Percentiles rank a stretch among this genome's conserved stretches.
phyloP scores from a whole-genome alignment of 1,284 basidiomycete genomes.

The Rhodotorula glutinis region DNA sequence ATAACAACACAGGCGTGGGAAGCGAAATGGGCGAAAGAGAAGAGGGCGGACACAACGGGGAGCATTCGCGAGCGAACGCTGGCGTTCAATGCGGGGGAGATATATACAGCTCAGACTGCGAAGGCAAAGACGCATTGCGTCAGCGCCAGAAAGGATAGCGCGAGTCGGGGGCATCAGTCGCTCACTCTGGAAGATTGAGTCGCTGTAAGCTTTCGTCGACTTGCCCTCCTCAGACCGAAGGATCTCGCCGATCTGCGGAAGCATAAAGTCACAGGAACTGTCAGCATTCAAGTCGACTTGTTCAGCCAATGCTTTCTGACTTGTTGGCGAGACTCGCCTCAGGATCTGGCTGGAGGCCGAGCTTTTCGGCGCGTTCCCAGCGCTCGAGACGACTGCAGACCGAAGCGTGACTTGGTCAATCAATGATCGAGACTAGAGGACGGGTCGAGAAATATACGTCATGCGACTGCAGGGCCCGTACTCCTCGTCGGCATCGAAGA shows the following conservation, averaged over 20 bases:
- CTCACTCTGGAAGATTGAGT: slow-evolving; percentile 26
- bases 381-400: slow-evolving; percentile 54
- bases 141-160: no score
- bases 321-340: slow-evolving; percentile 58
- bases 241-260: slow-evolving; percentile 66
- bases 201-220: slow-evolving; percentile 41
- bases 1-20: no score
- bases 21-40: no score
- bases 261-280: neutral
- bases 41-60: no score
- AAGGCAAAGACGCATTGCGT: no score
- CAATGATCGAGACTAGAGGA: no score
- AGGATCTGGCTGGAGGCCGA: slow-evolving; percentile 76
- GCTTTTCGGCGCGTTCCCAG: slow-evolving; percentile 77
- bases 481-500: slow-evolving; percentile 47
- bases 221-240: slow-evolving; percentile 58
- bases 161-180: neutral
- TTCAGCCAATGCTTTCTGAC: no score
- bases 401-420: neutral
- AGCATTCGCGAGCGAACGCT: no score
- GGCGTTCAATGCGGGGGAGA: no score
- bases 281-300: no score
- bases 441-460: slow-evolving; percentile 5
- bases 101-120: no score
- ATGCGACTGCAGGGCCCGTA: slow-evolving; percentile 29